These are phyloP conservation scores for Martiniozyma asiatica DNA, from an alignment of 1,139 yeast genomes.

Conservation along the genomic window DNA sequence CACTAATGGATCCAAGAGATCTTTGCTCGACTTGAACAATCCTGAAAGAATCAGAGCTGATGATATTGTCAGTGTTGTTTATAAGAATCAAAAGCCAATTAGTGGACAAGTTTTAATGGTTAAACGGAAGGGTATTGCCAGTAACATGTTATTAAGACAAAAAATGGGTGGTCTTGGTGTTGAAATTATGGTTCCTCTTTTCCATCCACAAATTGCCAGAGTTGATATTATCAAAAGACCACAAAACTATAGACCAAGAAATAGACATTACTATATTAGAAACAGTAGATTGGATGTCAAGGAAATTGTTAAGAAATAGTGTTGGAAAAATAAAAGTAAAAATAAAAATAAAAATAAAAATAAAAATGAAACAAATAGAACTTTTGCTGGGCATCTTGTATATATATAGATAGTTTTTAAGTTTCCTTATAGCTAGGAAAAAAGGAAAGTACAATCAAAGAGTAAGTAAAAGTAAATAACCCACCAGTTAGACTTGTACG, in stretches of 20 bases:
- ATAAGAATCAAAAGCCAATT: conserved; percentile 52
- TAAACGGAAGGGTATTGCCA: conserved; percentile 57
- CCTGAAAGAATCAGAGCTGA: conserved; percentile 59
- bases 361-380: too few species aligned
- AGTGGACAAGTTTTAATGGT: conserved; percentile 70
- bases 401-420: too few species aligned
- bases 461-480: too few species aligned
- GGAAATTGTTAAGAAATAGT: conserved; percentile 14
- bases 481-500: too few species aligned
- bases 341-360: too few species aligned
- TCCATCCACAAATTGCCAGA: conserved; percentile 63
- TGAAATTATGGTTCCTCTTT: conserved; percentile 68
- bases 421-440: too few species aligned
- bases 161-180: conserved; percentile 70
- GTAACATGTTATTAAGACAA: conserved; percentile 68
- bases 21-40: conserved; percentile 38
- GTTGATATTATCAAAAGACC: conserved; percentile 70
- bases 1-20: conserved; percentile 60
- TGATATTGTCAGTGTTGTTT: conserved; percentile 68
- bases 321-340: too few species aligned
- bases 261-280: conserved; percentile 81
- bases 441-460: too few species aligned
- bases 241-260: conserved; percentile 54
- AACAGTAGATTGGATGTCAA: conserved; percentile 67
- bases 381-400: too few species aligned